Evolutionary conservation across 352 stramenopile genomes (phyloP), one percentile per base, ranked within the genome.

Genomic region (Peronospora destructor): DNA sequence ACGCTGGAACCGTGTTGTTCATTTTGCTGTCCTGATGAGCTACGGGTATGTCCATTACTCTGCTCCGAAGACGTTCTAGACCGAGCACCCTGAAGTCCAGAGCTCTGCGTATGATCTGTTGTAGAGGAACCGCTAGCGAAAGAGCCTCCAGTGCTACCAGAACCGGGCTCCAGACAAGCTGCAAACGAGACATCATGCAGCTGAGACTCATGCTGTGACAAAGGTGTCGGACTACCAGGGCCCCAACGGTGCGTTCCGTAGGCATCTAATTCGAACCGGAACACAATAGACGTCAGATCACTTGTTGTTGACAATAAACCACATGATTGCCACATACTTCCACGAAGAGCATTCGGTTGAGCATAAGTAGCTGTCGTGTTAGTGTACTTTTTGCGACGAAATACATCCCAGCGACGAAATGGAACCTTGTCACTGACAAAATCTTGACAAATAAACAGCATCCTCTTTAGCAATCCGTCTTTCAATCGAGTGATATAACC

Each of bases 371-470:
- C 47, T 23, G 54, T 71, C 12, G 60, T 68, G 45, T 66, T 58
- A 34, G 48, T 48, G 11, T 74, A 61, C 50, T 92, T 92, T 41
- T 72, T 76, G 33, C 81, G 76, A 1, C 79, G 77, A 36, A 83
- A 89, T 6, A 92, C 77, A 56, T 92, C 82, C 82, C 81, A 91
- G 14, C 71, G 80, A 50, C 82, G 77, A 50, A 80, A 93, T 26
- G 82, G 72, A n/a, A 91, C 66, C 32, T 77, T 73, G 32, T 91
- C 71, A 39, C 90, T 86, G 7, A 83, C 57, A 28, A 93, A 74
- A 46, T 93, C 82, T 89, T 12, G 36, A 32, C 28, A 32, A 32
- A 34, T 11, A 44, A 43, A 42, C n/a, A 37, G 38, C 6, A 44
- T 17, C 29, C 12, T 33, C 3, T 11, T 45, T 14, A 45, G 19